Evolutionary conservation across 192 early-diverging fungal species (phyloP), one percentile per base, ranked within the genome.

Genomic region (Chytriomyces hyalinus): DNA sequence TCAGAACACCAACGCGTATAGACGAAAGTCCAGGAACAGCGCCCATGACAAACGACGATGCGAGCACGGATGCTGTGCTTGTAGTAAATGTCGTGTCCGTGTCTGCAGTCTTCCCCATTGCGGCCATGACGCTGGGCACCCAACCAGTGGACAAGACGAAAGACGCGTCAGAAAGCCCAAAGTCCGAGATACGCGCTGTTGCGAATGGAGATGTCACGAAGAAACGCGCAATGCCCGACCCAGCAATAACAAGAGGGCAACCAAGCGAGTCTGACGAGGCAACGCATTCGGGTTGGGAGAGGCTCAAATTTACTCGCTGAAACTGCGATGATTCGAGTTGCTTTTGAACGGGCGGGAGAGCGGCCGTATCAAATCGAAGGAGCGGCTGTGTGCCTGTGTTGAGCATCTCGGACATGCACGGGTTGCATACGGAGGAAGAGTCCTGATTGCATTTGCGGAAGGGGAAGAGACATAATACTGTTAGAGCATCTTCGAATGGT

Each of bases 91-190:
- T 57, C 7, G 69, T 57, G 47, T 15, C 50, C 13, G 50, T 26
- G 28, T 70, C 69, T 3, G 57, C 50, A 15, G 17, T 13, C 15
- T 17, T 49, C 48, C 43, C 26, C 3, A 48, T 17, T 49, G 36
- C 67, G 26, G 67, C 57, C 57, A 59, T 59, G 57, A 70, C 69
- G 57, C 28, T 22, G 7, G 47, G 13, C 17, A 70, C 69, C 69
- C 69, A 70, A 22, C 69, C 69, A 50, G 57, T 60, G 13, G 15
- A 22, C 28, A 70, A 50, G 13, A 11, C 10, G 45, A 70, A 70
- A 10, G 50, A 17, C 15, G 17, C 50, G 20, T 13, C 22, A 63
- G 44, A 53, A 6, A 73, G 44, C 15, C 11, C 60, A 48, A 15
- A 36, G 24, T 46, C 15, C 53, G 53, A 57, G 13, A 57, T 57